Base-by-base conservation (phyloP, 805 yeast species). In the Yamadazyma philogaea region DNA sequence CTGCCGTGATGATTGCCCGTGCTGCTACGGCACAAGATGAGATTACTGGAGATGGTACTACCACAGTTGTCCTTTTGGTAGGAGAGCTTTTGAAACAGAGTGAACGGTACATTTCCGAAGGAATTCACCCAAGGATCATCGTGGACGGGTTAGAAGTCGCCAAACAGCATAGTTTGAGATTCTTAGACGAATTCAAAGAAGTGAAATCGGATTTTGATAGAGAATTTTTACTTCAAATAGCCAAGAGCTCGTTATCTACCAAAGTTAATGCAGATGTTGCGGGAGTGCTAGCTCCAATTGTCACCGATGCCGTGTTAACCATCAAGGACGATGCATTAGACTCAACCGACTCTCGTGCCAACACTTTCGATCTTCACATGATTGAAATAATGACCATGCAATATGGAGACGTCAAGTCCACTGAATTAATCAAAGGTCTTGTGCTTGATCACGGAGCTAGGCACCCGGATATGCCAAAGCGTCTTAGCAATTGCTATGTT, bases 21-120 rank as follows among this genome's bases (percentile, higher is more conserved):
- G 99, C 98, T 11, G 99, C 99, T 38, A 81, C 96, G 35, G 97
- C 99, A 0, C 99, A 93, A 67, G 99, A 93, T 64, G 99, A 93
- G 65, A 88, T 93, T 60, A 87, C 98, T n/a, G 99, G 99, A 39
- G 99, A 93, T 66, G 99, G 99, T 50, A 93, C 99, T 42, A 91
- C 98, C 5, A 85, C 96, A 1, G 99, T 93, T 42, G 91, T 90
- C 34, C 74, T 95, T 49, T 75, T 90, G 42, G 99, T 93, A 33
- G 99, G 99, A 43, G 97, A 91, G 63, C 72, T 93, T 47, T 75
- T 93, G 61, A 87, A 87, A 61, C 98, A 93, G 66, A 96, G 98
- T 20, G 93, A 91, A 61, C 77, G 97, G 53, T 90, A 79, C 61
- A 81, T 87, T 44, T 76, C 81, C 51, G 99, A 93, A 68, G 99